Evolutionary conservation across 2,329 filamentous ascomycete species (phyloP).

Genomic region (Talaromyces verruculosus): DNA sequence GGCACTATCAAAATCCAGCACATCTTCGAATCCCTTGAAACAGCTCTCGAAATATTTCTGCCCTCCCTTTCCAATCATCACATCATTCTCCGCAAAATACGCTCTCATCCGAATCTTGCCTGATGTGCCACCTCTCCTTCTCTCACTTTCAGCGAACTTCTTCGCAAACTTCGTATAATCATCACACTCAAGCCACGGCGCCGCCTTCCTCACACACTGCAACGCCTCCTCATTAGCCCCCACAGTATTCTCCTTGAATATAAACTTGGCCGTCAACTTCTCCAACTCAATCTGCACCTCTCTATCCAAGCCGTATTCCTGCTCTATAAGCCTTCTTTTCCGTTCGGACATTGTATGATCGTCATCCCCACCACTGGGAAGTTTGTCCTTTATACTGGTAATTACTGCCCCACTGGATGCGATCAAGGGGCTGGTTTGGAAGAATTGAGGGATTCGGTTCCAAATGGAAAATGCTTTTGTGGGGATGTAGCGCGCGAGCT

Average conservation of each 20-base stretch:
- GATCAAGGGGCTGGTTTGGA: slow-evolving; percentile 27
- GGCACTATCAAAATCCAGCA: slow-evolving; percentile 37
- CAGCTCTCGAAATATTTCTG: slow-evolving; percentile 46
- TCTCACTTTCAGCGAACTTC: slow-evolving; percentile 23
- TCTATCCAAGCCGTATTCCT: slow-evolving; percentile 25
- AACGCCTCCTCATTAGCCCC: slow-evolving; percentile 43
- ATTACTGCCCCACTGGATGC: slow-evolving; percentile 27
- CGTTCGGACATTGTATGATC: not conserved
- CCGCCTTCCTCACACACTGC: slow-evolving; percentile 38
- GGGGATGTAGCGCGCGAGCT: slow-evolving; percentile 30
- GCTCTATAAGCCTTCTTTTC: slow-evolving; percentile 23
- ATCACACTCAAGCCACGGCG: slow-evolving; percentile 36
- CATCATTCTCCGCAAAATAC: slow-evolving; percentile 43
- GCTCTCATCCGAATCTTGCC: slow-evolving; percentile 30
- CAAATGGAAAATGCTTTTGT: slow-evolving; percentile 28
- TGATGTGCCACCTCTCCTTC: not conserved
- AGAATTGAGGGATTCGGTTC: slow-evolving; percentile 32
- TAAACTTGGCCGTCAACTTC: slow-evolving; percentile 21
- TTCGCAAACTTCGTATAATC: slow-evolving; percentile 35
- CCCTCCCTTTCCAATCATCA: slow-evolving; percentile 46
- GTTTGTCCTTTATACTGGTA: slow-evolving; percentile 20
- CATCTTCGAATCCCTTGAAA: slow-evolving; percentile 35
- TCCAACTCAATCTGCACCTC: slow-evolving; percentile 25
- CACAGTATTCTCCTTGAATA: slow-evolving; percentile 33
- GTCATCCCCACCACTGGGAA: not conserved